Evolutionary conservation across 129 eudicot species (phyloP).

Genomic region (Saposhnikovia divaricata): DNA sequence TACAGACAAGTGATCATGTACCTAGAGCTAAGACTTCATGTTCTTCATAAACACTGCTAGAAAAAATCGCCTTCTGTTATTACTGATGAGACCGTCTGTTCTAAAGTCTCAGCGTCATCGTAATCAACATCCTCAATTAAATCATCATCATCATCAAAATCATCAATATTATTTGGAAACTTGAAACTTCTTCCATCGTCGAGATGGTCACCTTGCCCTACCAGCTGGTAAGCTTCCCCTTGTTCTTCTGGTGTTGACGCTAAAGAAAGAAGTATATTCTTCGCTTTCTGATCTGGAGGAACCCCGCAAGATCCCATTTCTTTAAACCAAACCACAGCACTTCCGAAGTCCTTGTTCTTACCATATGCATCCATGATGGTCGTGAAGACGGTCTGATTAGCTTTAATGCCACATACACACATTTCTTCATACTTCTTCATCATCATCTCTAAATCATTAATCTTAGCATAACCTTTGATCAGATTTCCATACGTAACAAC

Average conservation of each 20-base stretch:
- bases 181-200: neutral
- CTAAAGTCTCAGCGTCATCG: slow-evolving; percentile 12
- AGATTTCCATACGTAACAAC: slow-evolving; percentile 74
- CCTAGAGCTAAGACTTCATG: neutral
- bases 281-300: slow-evolving; percentile 83
- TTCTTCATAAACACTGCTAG: slow-evolving; percentile 5
- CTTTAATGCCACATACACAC: slow-evolving; percentile 50
- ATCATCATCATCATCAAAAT: slow-evolving; percentile 19
- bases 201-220: slow-evolving; percentile 23
- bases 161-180: neutral
- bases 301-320: slow-evolving; percentile 74
- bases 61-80: slow-evolving; percentile 22
- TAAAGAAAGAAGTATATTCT: slow-evolving; percentile 70
- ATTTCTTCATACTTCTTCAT: slow-evolving; percentile 80
- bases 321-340: slow-evolving; percentile 77
- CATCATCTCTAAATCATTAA: slow-evolving; percentile 64
- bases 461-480: slow-evolving; percentile 77
- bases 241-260: slow-evolving; percentile 71
- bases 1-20: neutral
- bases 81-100: slow-evolving; percentile 13
- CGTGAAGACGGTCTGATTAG: slow-evolving; percentile 71
- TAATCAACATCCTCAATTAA: slow-evolving; percentile 23
- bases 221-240: slow-evolving; percentile 52
- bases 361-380: slow-evolving; percentile 96
- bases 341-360: slow-evolving; percentile 62